Evolutionary conservation across 163 green algal genomes (phyloP), one percentile per base, ranked within the genome.

Genomic region (Smithsoniella earleae): DNA sequence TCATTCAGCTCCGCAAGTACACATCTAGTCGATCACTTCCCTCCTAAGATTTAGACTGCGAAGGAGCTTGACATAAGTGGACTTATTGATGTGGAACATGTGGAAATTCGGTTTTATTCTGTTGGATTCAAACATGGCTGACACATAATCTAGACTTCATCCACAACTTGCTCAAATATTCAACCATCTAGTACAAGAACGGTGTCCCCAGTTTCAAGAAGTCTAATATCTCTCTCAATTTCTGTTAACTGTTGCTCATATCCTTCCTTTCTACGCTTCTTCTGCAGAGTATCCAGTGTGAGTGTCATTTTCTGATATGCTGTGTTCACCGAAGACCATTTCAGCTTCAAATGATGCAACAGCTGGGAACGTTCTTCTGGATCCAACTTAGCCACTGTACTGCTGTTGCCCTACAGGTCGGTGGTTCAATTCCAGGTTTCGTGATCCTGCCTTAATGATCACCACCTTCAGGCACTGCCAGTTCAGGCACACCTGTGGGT

Each of bases 281-380:
- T 95, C 40, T 79, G 73, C 31, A 82, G 82, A 16, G 85, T 91
- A 81, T 94, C 88, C 74, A 90, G 49, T 2, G 75, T 82, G 40
- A 91, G 86, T 1, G 86, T 81, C 78, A 91, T 78, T 44, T 82
- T 83, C 78, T 92, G 86, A 79, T 90, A 95, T 0, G 82, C 84
- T n/a, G 76, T 80, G 75, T 96, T 95, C 13, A 94, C 43, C 4
- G 72, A 72, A 22, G 80, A 84, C 89, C 90, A 95, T 78, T 95
- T 95, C 38, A 76, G 64, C 81, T 95, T 95, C 27, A 96, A 80
- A 76, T 91, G 83, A 5, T 64, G 36, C 54, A 95, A 74, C 45
- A 96, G 80, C 73, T 90, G 66, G 5, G 76, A 33, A 16, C 86
- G 77, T 74, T 93, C 88, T 10, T 83, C 79, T 25, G 81, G 76